Evolutionary conservation across 1,284 basidiomycete species (phyloP).

Genomic region (Trichosporon sp.): DNA sequence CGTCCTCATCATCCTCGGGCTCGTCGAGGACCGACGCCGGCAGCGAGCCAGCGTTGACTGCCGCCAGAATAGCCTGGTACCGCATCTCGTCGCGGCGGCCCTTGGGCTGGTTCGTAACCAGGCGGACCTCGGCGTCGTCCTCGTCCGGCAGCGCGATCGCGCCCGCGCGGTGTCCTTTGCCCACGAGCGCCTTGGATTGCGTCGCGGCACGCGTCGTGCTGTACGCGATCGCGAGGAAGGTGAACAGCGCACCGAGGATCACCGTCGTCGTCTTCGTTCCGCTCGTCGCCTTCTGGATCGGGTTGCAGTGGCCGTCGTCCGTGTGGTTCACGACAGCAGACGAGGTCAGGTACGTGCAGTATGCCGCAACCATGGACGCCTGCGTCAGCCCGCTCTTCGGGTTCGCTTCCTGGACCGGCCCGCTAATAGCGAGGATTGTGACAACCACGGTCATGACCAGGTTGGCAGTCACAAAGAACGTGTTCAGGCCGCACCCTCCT

Average conservation of each 20-base stretch:
- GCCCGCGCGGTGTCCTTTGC: slow-evolving; percentile 55
- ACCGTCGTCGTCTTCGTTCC: slow-evolving; percentile 81
- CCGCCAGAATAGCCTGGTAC: slow-evolving; percentile 91
- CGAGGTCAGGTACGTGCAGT: slow-evolving; percentile 93
- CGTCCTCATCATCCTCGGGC: slow-evolving; percentile 66
- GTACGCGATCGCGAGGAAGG: slow-evolving; percentile 96
- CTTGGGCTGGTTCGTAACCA: slow-evolving; percentile 79
- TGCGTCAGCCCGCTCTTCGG: slow-evolving; percentile 93
- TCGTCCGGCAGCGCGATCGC: slow-evolving; percentile 59
- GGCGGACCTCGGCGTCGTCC: slow-evolving; percentile 56
- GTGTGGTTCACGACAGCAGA: slow-evolving; percentile 92
- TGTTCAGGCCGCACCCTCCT: slow-evolving; percentile 78
- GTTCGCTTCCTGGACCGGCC: slow-evolving; percentile 85
- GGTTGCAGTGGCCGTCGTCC: slow-evolving; percentile 77
- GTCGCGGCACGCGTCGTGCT: slow-evolving; percentile 94
- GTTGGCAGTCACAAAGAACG: slow-evolving; percentile 93
- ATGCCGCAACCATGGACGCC: slow-evolving; percentile 91
- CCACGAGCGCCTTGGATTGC: slow-evolving; percentile 83
- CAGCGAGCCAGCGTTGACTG: slow-evolving; percentile 93
- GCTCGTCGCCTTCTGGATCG: slow-evolving; percentile 58
- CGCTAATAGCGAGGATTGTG: slow-evolving; percentile 79
- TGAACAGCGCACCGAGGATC: slow-evolving; percentile 88
- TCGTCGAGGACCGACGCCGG: slow-evolving; percentile 89
- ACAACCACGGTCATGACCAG: slow-evolving; percentile 73
- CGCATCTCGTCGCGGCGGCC: slow-evolving; percentile 75